Evolutionary conservation across 495 filamentous ascomycete genomes (phyloP), one percentile per base, ranked within the genome.

Genomic region (Hypomontagnella submonticulosa): DNA sequence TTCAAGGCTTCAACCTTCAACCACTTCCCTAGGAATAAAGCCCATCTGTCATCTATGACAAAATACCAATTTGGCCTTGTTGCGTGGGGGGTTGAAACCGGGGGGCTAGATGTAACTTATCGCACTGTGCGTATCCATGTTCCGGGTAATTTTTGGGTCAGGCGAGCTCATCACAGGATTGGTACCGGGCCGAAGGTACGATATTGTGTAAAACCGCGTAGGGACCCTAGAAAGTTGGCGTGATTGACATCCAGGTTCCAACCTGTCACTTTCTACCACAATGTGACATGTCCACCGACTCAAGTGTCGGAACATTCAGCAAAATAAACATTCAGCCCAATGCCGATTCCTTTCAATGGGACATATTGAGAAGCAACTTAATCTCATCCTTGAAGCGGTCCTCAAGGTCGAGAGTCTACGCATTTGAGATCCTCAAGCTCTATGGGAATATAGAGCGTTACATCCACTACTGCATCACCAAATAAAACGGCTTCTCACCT

Each of bases 101-200:
- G 4, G 15, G 13, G 4, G 23, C n/a, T 5, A 27, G 3, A 27
- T n/a, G 6, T 27, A 27, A 6, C 23, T 27, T 27, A 27, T 27
- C 23, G 6, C 23, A 27, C 47, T 52, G 57, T 60, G 43, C 11
- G 40, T 33, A 12, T 18, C 46, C 47, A 44, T 11, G 43, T 30
- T 36, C 46, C 16, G 27, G 48, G 40, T 42, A 51, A n/a, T n/a
- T 13, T 52, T 52, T 7, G 30, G 49, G 48, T 44, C 27, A 46
- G 57, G 38, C 38, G 41, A 34, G n/a, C 12, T 44, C 40, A 40
- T 52, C 30, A 52, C 37, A 41, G 38, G 40, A 12, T 42, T 44
- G 33, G 57, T 53, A 52, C 48, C 57, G 48, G 47, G 5, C 47
- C 57, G 57, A 52, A 61, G 48, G 57, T 49, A 52, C 48, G 47